A percentile compares a stretch with the other conserved stretches of the same genome.
Conservation (phyloP, 768 basidiomycete species). For the Mycena chlorophos region DNA sequence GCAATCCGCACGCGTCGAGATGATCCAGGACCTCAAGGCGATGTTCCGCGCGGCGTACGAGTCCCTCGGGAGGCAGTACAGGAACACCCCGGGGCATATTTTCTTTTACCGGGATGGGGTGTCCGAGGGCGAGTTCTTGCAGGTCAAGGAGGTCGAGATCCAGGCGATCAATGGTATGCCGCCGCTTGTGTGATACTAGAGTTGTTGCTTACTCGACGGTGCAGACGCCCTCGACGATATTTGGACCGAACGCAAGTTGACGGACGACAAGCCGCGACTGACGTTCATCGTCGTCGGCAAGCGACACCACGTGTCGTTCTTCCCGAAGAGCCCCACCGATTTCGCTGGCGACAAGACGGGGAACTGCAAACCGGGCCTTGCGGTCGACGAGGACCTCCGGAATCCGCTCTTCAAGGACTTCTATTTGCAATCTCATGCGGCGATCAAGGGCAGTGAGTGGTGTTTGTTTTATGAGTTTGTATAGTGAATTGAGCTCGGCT, state of each 20-base stretch:
- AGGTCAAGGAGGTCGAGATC: slow-evolving; percentile 42
- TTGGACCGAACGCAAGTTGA: background rate
- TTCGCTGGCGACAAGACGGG: slow-evolving; percentile 38
- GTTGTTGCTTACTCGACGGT: background rate
- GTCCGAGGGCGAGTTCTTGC: slow-evolving; percentile 51
- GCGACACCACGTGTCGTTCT: slow-evolving; percentile 55
- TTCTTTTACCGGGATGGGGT: slow-evolving; percentile 37
- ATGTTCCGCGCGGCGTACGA: slow-evolving; percentile 27
- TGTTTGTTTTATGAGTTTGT: background rate
- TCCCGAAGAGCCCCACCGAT: slow-evolving; percentile 32
- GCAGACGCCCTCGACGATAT: slow-evolving; percentile 7
- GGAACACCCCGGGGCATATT: slow-evolving; percentile 9
- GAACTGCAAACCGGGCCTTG: slow-evolving; percentile 48
- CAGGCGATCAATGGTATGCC: slow-evolving; percentile 34
- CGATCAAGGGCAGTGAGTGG: slow-evolving; percentile 43
- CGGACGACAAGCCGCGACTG: slow-evolving; percentile 31
- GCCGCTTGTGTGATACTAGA: too few relatives aligned
- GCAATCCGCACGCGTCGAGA: slow-evolving; percentile 26
- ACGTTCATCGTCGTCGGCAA: slow-evolving; percentile 53
- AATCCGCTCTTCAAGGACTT: slow-evolving; percentile 46
- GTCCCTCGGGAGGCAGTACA: slow-evolving; percentile 5
- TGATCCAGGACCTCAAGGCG: slow-evolving; percentile 29
- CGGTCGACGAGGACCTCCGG: slow-evolving; percentile 43
- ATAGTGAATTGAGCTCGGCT: background rate
- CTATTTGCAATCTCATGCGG: slow-evolving; percentile 50